Evolutionary conservation across 2,329 filamentous ascomycete genomes (phyloP).

Genomic region (Piedraia hortae): DNA sequence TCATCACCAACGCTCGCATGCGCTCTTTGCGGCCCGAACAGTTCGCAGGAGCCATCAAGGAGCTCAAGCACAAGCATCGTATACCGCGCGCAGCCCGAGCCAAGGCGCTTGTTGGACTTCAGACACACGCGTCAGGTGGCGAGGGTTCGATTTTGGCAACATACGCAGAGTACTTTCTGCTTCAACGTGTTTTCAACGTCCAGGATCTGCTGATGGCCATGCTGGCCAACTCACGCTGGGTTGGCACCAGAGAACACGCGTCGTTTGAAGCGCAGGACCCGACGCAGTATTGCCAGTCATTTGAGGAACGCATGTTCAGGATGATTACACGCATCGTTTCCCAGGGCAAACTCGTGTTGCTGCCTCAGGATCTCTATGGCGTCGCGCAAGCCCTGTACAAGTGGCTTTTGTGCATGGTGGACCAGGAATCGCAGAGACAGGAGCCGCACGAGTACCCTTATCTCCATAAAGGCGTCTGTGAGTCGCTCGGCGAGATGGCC

Average conservation of each 20-base stretch:
- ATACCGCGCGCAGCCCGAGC: constrained; percentile 5
- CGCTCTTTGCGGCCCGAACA: constrained; percentile 3
- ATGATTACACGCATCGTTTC: constrained; percentile 8
- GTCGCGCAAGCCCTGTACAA: too few species aligned
- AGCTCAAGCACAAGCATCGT: constrained; percentile 3
- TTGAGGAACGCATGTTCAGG: constrained; percentile 11
- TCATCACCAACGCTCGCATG: constrained; percentile 4
- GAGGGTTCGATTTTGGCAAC: constrained; percentile 9
- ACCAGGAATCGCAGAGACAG: too few species aligned
- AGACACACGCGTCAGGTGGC: constrained; percentile 3
- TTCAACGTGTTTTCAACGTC: constrained; percentile 5
- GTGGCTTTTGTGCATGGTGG: too few species aligned
- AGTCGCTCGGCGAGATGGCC: constrained; percentile 10
- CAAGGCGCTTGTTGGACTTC: constrained; percentile 6
- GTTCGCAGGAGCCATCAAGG: constrained; percentile 3
- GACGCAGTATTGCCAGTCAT: too few species aligned
- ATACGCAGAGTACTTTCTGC: constrained; percentile 8
- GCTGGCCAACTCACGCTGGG: constrained; percentile 7
- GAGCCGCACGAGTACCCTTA: too few species aligned
- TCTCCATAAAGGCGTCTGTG: constrained; percentile 10
- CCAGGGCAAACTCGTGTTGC: too few species aligned
- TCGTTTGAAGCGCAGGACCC: too few species aligned
- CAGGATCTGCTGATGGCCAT: constrained; percentile 9
- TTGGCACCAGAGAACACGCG: neutral
- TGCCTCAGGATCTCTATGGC: too few species aligned